phyloP scores from a whole-genome alignment of 305 asterid species.

The Rubia peregrina region DNA sequence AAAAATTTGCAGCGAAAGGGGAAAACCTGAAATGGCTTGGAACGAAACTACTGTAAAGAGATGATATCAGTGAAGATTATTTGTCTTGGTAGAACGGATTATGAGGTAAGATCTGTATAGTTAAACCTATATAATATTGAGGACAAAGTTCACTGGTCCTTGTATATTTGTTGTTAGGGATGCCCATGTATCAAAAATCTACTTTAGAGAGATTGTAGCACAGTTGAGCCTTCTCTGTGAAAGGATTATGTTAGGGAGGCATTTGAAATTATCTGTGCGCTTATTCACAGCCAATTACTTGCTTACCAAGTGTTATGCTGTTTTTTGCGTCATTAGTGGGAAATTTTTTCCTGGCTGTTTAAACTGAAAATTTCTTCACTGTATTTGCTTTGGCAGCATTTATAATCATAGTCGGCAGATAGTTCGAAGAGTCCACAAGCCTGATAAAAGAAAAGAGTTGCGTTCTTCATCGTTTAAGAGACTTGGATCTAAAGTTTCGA shows the following conservation, averaged over 20 bases:
- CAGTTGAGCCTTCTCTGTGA: neutral
- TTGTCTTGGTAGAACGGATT: neutral
- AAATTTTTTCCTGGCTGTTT: neutral
- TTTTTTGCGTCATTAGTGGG: neutral
- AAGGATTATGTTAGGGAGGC: neutral
- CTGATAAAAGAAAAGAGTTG: conserved; percentile 19
- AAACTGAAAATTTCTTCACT: neutral
- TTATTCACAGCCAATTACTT: neutral
- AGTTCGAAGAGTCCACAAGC: conserved; percentile 22
- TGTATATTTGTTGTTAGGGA: neutral
- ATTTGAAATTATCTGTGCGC: neutral
- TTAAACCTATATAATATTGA: neutral
- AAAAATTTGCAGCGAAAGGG: neutral
- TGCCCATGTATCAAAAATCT: neutral
- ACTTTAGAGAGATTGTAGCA: neutral
- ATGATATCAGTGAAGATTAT: neutral
- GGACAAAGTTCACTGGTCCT: neutral
- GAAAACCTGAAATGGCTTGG: neutral
- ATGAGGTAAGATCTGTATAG: neutral
- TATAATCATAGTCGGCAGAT: conserved; percentile 31
- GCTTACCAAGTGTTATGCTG: neutral
- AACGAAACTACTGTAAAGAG: neutral
- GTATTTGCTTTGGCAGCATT: conserved; percentile 27
- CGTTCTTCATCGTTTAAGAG: conserved; percentile 13
- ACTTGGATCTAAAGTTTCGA: conserved; percentile 16